Base-by-base conservation (phyloP, 371 early-diverging fungal genomes). In the Circinella minor region DNA sequence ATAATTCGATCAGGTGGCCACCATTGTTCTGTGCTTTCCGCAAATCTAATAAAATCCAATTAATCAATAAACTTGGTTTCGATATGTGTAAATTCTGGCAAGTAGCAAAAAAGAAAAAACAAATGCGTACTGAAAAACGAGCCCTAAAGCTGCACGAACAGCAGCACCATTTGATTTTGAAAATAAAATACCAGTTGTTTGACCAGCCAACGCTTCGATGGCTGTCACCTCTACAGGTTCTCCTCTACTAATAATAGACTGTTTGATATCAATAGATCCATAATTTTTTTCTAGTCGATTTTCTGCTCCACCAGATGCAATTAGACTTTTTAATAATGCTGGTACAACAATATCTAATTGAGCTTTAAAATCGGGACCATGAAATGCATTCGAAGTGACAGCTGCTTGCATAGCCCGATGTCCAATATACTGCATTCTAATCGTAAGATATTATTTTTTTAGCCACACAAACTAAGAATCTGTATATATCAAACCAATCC, bases 11-110 rank as follows among this genome's bases (percentile, higher is more conserved):
- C 75, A 4, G 81, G 62, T 11, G 89, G 84, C 77, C 81, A 80
- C 91, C 91, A 90, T 46, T 70, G 61, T 3, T 78, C 72, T 51
- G 78, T 68, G 4, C 79, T 76, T 63, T 90, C 90, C 65, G 91
- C 70, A 69, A 81, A 79, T 36, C 83, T 71, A 66, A 60, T 62
- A 49, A 10, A n/a, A 27, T 27, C 27, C 27, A 27, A 27, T 27
- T 2, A 27, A 27, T 27, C 27, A 27, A 27, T 27, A 27, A 27
- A 27, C 27, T 27, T 27, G 27, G 27, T 27, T 27, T 2, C 27
- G 27, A 27, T 27, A 27, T 27, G 27, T 27, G 27, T 27, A 27
- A 27, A 27, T 27, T 27, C 27, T 27, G 27, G 27, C 27, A 27
- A 47, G 51, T 6, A n/a, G 5, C 4, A 15, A n/a, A 14, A n/a